Percentiles rank a stretch among this genome's conserved stretches.
Evolutionary conservation across 164 flowering plant genomes (phyloP).

Genomic region (Cinnamomum micranthum): DNA sequence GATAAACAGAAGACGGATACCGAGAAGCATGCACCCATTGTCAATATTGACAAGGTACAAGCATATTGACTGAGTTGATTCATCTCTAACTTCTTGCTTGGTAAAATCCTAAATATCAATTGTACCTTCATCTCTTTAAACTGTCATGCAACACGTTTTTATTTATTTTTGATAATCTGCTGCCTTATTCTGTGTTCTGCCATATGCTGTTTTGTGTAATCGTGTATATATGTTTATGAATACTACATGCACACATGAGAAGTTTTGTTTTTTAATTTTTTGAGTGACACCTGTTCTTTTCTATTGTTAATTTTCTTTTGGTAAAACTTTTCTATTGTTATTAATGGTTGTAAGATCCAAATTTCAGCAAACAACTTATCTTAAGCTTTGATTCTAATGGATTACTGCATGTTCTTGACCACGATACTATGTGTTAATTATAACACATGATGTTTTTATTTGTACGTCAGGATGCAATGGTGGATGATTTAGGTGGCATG

Average conservation of each 20-base stretch:
- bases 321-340: neutral
- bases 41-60: constrained; percentile 85
- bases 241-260: no score
- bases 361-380: neutral
- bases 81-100: neutral
- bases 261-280: no score
- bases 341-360: neutral
- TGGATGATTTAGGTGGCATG: neutral
- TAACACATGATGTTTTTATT: neutral
- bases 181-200: no score
- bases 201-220: no score
- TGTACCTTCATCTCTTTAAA: neutral
- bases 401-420: neutral
- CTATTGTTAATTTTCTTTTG: no score
- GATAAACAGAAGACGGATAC: constrained; percentile 76
- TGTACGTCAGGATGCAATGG: neutral
- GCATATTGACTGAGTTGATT: neutral
- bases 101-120: neutral
- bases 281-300: no score
- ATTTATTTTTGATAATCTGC: no score
- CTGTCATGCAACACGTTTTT: no score
- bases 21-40: constrained; percentile 80
- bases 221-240: no score
- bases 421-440: neutral
- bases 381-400: neutral